A percentile compares a stretch with the other conserved stretches of the same genome.
These are phyloP conservation scores for Aspergillus persii DNA, from an alignment of 2,329 filamentous ascomycete genomes.

Conservation along the genomic window DNA sequence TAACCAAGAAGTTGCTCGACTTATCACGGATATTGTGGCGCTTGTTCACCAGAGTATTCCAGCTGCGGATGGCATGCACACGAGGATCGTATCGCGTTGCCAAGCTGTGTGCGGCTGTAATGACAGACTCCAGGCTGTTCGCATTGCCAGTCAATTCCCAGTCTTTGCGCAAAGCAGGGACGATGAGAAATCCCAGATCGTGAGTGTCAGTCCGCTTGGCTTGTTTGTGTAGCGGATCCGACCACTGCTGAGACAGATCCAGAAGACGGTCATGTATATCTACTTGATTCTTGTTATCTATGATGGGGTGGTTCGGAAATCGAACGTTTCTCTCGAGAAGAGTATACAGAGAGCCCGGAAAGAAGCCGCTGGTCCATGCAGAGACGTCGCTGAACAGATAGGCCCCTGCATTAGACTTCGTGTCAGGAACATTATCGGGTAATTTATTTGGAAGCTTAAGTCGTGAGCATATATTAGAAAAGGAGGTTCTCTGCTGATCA, in stretches of 20 bases:
- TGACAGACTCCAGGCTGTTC: conserved; percentile 7
- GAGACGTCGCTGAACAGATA: conserved; percentile 14
- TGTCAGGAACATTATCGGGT: conserved; percentile 12
- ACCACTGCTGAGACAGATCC: conserved; percentile 13
- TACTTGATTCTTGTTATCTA: neutral
- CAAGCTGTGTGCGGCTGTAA: conserved; percentile 22
- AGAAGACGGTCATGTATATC: conserved; percentile 8
- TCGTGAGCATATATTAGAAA: neutral
- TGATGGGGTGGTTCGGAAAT: conserved; percentile 3
- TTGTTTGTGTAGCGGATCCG: conserved; percentile 16
- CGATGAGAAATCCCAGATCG: conserved; percentile 54
- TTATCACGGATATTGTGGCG: conserved; percentile 1
- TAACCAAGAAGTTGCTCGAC: conserved; percentile 6
- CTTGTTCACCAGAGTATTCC: conserved; percentile 6
- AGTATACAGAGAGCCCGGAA: conserved; percentile 16
- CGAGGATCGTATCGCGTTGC: conserved; percentile 37
- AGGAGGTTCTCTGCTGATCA: neutral
- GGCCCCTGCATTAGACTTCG: conserved; percentile 4
- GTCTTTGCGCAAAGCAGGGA: conserved; percentile 47
- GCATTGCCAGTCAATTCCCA: conserved; percentile 45
- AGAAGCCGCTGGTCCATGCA: conserved; percentile 28
- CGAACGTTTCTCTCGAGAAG: conserved; percentile 17
- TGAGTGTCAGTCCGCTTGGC: conserved; percentile 50
- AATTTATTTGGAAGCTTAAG: neutral
- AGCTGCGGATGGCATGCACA: conserved; percentile 40